These are phyloP conservation scores for Dichomitus squalens DNA, from an alignment of 1,284 basidiomycete species.

Conservation along the genomic window DNA sequence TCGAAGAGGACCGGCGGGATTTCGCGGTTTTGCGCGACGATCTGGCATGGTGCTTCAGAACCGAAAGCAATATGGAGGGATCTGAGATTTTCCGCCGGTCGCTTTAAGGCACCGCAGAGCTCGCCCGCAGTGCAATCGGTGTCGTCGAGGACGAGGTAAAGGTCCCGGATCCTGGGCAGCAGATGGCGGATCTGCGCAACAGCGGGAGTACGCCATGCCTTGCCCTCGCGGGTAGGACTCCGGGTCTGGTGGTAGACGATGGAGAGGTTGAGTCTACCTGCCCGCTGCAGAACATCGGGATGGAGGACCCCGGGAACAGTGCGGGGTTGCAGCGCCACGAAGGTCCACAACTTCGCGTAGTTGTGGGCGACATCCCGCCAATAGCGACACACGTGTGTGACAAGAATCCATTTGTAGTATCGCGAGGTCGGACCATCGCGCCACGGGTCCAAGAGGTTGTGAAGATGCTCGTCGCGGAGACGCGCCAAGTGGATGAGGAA, in stretches of 20 bases:
- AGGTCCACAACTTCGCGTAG: slow-evolving; percentile 6
- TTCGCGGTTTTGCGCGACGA: not conserved
- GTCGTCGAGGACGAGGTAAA: slow-evolving; percentile 8
- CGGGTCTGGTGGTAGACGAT: slow-evolving; percentile 9
- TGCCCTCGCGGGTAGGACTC: not conserved
- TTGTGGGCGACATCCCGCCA: slow-evolving; percentile 10
- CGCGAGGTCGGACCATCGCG: not conserved
- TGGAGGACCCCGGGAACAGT: not conserved
- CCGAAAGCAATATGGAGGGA: not conserved
- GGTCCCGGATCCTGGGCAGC: not conserved
- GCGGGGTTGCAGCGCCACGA: slow-evolving; percentile 4
- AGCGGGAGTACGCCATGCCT: not conserved
- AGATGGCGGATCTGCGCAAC: not conserved
- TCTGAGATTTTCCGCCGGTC: not conserved
- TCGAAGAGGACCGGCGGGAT: not conserved
- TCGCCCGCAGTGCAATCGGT: not conserved
- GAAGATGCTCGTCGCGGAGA: not conserved
- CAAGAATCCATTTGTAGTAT: slow-evolving; percentile 6
- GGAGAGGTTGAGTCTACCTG: slow-evolving; percentile 1
- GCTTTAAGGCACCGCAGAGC: not conserved
- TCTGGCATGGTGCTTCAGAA: not conserved
- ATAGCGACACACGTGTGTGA: slow-evolving; percentile 7
- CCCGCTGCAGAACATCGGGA: not conserved
- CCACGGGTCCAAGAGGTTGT: not conserved
- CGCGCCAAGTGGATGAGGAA: not conserved